Evolutionary conservation across 2,329 filamentous ascomycete genomes (phyloP).

Genomic region (Stemphylium lycopersici): DNA sequence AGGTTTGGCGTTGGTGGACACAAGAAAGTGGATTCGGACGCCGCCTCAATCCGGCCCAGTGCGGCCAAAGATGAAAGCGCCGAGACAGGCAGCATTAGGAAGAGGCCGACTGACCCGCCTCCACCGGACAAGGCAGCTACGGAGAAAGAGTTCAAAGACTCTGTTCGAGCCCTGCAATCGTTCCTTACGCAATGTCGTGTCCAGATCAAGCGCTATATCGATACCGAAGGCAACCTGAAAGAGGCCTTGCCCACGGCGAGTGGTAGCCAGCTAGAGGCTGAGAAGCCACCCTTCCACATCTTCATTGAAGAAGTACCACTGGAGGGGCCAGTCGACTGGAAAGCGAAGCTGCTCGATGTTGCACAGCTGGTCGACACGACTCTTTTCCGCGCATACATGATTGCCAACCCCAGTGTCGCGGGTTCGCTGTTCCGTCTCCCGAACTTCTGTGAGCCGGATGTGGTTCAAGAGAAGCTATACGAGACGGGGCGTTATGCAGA

Average conservation of each 20-base stretch:
- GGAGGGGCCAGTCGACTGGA: constrained; percentile 61
- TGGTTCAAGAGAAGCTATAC: constrained; percentile 90
- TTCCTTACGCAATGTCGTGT: constrained; percentile 86
- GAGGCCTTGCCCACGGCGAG: constrained; percentile 59
- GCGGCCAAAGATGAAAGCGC: constrained; percentile 61
- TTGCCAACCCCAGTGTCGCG: constrained; percentile 81
- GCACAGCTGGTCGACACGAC: constrained; percentile 92
- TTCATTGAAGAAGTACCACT: constrained; percentile 46
- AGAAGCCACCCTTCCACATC: constrained; percentile 52
- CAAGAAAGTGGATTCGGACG: constrained; percentile 57
- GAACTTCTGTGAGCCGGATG: constrained; percentile 95
- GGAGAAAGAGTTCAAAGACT: constrained; percentile 82
- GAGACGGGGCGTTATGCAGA: constrained; percentile 90
- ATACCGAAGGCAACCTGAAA: constrained; percentile 64
- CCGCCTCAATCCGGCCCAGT: constrained; percentile 63
- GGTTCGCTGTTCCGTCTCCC: constrained; percentile 91
- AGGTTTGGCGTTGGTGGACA: constrained; percentile 52
- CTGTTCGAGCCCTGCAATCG: constrained; percentile 81
- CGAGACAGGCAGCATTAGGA: constrained; percentile 62
- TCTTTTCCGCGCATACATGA: constrained; percentile 94
- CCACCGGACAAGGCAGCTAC: constrained; percentile 62
- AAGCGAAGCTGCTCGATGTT: constrained; percentile 73
- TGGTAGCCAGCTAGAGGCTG: constrained; percentile 45
- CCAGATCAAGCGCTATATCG: constrained; percentile 65
- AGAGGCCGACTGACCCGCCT: constrained; percentile 52